Conservation (phyloP, 202 grass and related monocot species). For the Miscanthus sacchariflorus region DNA sequence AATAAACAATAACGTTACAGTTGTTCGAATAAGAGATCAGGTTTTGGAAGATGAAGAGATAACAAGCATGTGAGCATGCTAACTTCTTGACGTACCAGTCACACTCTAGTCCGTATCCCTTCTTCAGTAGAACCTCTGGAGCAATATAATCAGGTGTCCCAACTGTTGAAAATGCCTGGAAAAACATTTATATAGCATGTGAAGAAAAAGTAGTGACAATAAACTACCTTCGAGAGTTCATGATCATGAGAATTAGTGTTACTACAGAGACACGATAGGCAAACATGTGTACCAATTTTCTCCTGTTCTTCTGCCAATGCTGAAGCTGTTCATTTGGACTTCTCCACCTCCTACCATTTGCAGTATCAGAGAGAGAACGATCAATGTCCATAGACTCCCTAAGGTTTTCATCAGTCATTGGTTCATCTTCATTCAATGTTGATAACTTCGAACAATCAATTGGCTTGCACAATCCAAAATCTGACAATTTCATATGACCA, state of each 20-base stretch:
- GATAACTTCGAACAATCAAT: conserved; percentile 81
- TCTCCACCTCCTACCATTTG: conserved; percentile 79
- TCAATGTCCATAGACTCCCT: conserved; percentile 79
- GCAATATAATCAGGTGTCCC: conserved; percentile 92
- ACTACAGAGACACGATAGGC: conserved; percentile 19
- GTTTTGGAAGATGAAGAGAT: conserved; percentile 22
- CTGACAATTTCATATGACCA: conserved; percentile 90
- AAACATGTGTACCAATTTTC: conserved; percentile 62
- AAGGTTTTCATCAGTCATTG: conserved; percentile 69
- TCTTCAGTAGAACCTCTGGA: conserved; percentile 85
- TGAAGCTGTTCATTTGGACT: conserved; percentile 76
- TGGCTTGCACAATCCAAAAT: conserved; percentile 93
- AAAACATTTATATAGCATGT: conserved; percentile 36
- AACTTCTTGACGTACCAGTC: conserved; percentile 66
- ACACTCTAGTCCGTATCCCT: conserved; percentile 86
- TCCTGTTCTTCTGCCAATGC: conserved; percentile 89
- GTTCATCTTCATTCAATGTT: conserved; percentile 83
- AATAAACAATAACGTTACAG: conserved; percentile 34
- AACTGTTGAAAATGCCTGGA: conserved; percentile 91
- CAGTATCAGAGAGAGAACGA: conserved; percentile 48
- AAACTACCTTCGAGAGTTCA: conserved; percentile 37
- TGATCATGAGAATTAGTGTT: conserved; percentile 11
- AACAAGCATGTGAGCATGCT: conserved; percentile 1
- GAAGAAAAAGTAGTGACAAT: neutral
- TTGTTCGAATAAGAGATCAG: conserved; percentile 18